A percentile compares a stretch with the other conserved stretches of the same genome.
Conservation (phyloP, 169 alveolate species). For the Plasmodium billcollinsi region DNA sequence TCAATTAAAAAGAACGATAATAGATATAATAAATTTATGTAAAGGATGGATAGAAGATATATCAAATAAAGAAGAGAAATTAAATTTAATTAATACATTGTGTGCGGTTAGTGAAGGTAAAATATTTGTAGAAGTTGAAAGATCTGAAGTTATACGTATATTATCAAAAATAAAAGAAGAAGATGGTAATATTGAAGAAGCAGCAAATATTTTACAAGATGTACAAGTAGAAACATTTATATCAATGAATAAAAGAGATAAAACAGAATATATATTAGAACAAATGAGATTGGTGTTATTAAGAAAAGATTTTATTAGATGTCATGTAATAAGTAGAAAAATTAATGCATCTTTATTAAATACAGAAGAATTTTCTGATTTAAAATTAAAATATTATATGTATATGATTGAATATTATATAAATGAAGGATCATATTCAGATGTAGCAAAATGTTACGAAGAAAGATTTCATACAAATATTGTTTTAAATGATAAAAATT, state of each 20-base stretch:
- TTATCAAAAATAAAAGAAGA: constrained; percentile 82
- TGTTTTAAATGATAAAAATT: constrained; percentile 25
- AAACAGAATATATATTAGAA: constrained; percentile 81
- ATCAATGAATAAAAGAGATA: constrained; percentile 79
- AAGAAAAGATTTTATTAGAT: constrained; percentile 83
- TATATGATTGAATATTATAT: constrained; percentile 84
- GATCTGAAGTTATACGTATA: constrained; percentile 81
- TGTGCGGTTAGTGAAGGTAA: constrained; percentile 82
- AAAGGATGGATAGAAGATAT: constrained; percentile 78
- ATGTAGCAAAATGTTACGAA: constrained; percentile 80
- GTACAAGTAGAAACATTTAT: constrained; percentile 86
- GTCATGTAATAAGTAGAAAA: constrained; percentile 82
- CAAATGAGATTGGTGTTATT: constrained; percentile 85
- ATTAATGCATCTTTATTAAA: constrained; percentile 79
- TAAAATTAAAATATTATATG: constrained; percentile 78
- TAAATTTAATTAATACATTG: constrained; percentile 78
- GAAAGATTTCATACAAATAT: constrained; percentile 49
- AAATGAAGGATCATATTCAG: constrained; percentile 78
- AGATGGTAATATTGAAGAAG: constrained; percentile 81
- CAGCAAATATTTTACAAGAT: constrained; percentile 83
- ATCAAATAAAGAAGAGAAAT: constrained; percentile 73
- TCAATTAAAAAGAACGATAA: constrained; percentile 81
- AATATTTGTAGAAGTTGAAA: constrained; percentile 83
- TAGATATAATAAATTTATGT: constrained; percentile 80
- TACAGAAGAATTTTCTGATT: constrained; percentile 72